A percentile compares a stretch with the other conserved stretches of the same genome.
These are phyloP conservation scores for Entomophthora muscae DNA, from an alignment of 371 early-diverging fungal genomes.

Conservation along the genomic window DNA sequence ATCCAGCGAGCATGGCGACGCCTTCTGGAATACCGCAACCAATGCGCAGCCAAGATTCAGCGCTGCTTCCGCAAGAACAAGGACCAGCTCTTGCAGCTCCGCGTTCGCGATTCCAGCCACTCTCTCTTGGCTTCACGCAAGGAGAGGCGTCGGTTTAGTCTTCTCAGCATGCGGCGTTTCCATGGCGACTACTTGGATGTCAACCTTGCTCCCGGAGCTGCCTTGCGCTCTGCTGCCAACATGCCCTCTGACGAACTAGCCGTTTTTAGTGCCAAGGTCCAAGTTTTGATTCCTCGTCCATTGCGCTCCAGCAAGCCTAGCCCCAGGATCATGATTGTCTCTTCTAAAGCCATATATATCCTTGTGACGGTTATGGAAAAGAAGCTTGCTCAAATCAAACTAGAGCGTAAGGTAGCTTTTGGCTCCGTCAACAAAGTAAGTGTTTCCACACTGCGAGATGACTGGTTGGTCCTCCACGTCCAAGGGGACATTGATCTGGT, in stretches of 20 bases:
- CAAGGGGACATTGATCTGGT: constrained; percentile 74
- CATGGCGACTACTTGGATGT: constrained; percentile 83
- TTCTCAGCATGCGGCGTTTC: constrained; percentile 70
- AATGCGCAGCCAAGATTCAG: constrained; percentile 59
- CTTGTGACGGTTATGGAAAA: constrained; percentile 32
- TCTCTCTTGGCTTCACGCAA: constrained; percentile 77
- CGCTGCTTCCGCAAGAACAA: constrained; percentile 77
- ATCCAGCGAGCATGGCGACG: constrained; percentile 85
- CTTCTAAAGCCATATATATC: constrained; percentile 34
- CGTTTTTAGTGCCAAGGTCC: constrained; percentile 46
- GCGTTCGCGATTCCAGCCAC: constrained; percentile 82
- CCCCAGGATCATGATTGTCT: constrained; percentile 50
- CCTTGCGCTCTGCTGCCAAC: constrained; percentile 25
- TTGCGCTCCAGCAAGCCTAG: constrained; percentile 64
- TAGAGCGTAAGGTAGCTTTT: constrained; percentile 30
- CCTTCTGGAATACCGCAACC: constrained; percentile 50
- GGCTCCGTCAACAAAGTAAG: constrained; percentile 31
- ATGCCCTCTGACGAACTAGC: constrained; percentile 26
- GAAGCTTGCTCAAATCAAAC: constrained; percentile 27
- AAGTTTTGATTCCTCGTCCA: constrained; percentile 48
- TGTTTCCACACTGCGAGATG: constrained; percentile 55
- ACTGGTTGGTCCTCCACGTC: constrained; percentile 58
- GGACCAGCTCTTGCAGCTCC: constrained; percentile 72
- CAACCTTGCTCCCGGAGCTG: constrained; percentile 23
- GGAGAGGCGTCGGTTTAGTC: constrained; percentile 74